Conservation (phyloP, 2,329 filamentous ascomycete species). For the Myriangium duriaei region DNA sequence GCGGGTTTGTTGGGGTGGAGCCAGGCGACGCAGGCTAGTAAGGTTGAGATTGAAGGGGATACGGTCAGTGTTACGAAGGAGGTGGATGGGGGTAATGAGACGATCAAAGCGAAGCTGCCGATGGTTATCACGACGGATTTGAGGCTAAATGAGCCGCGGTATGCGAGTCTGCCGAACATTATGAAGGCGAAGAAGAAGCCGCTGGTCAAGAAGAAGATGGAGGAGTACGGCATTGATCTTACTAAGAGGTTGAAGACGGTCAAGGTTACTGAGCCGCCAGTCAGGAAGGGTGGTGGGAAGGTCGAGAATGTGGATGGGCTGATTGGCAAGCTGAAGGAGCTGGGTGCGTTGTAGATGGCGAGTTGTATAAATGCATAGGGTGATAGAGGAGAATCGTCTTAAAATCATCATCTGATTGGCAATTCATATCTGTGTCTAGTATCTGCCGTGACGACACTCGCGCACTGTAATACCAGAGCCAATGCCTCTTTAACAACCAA, state of each 20-base stretch:
- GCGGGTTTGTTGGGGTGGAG: constrained; percentile 84
- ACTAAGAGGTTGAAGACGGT: constrained; percentile 72
- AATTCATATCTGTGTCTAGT: too few relatives aligned
- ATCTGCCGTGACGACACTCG: too few relatives aligned
- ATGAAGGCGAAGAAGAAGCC: constrained; percentile 99
- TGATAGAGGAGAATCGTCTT: not conserved
- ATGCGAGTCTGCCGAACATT: constrained; percentile 91
- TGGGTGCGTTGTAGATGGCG: constrained; percentile 64
- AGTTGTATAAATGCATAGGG: not conserved
- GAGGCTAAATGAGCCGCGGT: constrained; percentile 85
- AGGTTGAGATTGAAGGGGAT: constrained; percentile 64
- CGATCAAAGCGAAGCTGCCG: constrained; percentile 70
- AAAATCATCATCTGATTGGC: too few relatives aligned
- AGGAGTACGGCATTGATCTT: constrained; percentile 67
- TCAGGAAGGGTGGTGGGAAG: constrained; percentile 87
- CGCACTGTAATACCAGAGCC: too few relatives aligned
- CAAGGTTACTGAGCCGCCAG: constrained; percentile 78
- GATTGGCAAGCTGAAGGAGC: constrained; percentile 84
- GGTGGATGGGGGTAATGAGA: constrained; percentile 92
- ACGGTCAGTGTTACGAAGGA: constrained; percentile 70
- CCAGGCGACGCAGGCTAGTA: constrained; percentile 86
- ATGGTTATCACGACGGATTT: constrained; percentile 93
- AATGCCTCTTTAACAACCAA: too few relatives aligned
- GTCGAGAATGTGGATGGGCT: constrained; percentile 96
- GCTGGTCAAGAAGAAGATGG: constrained; percentile 78